phyloP scores from a whole-genome alignment of 106 monocot species.

The Platanthera zijinensis region DNA sequence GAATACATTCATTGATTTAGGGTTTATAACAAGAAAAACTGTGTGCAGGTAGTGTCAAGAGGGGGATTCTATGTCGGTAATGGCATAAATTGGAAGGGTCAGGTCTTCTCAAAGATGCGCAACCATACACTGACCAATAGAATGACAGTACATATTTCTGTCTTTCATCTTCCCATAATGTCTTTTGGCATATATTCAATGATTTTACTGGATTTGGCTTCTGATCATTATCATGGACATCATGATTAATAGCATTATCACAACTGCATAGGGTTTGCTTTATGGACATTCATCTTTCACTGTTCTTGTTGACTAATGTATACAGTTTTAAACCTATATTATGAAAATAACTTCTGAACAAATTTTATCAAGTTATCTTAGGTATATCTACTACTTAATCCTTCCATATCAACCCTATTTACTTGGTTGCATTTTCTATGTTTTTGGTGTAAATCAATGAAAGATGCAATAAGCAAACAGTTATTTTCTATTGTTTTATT shows the following conservation, averaged over 20 bases:
- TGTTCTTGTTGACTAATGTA: no score
- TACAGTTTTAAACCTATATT: no score
- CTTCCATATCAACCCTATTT: not conserved
- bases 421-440: not conserved
- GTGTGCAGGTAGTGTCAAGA: constrained; percentile 76
- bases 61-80: constrained; percentile 95
- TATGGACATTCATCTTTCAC: no score
- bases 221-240: no score
- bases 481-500: not conserved
- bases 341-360: not conserved
- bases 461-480: no score
- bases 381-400: not conserved
- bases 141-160: constrained; percentile 67
- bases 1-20: not conserved
- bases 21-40: not conserved
- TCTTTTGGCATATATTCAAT: not conserved
- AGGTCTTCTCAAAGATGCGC: constrained; percentile 95
- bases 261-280: no score
- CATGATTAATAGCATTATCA: no score
- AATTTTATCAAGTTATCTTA: not conserved
- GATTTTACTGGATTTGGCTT: not conserved
- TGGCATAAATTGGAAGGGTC: constrained; percentile 97
- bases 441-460: no score
- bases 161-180: not conserved
- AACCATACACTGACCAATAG: constrained; percentile 83